Evolutionary conservation across 352 stramenopile species (phyloP).

Genomic region (Thalassiosira livingstoniorum): DNA sequence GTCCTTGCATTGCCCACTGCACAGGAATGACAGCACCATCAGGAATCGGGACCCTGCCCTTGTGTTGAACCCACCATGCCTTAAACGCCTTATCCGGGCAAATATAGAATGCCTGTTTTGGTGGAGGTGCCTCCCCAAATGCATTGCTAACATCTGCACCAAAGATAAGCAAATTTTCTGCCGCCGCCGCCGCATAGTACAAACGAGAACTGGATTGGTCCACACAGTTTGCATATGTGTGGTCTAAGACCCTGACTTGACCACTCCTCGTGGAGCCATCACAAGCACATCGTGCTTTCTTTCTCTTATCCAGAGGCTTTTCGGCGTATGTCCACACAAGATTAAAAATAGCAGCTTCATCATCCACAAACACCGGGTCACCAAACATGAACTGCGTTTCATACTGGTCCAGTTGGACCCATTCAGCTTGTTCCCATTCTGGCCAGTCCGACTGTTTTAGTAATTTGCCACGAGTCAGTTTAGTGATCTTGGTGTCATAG

Average conservation of each 20-base stretch:
- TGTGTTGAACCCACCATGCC: neutral
- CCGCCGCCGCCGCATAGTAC: too few relatives aligned
- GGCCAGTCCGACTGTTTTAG: neutral
- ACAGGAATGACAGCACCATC: neutral
- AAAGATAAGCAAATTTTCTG: neutral
- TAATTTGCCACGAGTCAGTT: conserved; percentile 6
- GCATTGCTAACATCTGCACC: conserved; percentile 3
- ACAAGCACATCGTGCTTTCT: too few relatives aligned
- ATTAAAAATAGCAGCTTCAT: conserved; percentile 1
- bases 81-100: too few relatives aligned
- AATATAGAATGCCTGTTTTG: too few relatives aligned
- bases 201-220: too few relatives aligned
- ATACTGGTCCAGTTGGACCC: conserved; percentile 3
- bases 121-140: too few relatives aligned
- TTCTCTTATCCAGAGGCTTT: neutral
- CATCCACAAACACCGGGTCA: neutral
- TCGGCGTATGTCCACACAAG: neutral
- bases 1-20: neutral
- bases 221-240: neutral
- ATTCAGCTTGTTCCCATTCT: conserved; percentile 9
- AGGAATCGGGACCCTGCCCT: neutral
- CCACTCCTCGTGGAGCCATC: too few relatives aligned
- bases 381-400: conserved; percentile 3
- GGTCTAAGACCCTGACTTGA: neutral
- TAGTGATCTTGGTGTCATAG: neutral